Conservation (phyloP, 2,329 filamentous ascomycete genomes). For the Colletotrichum scovillei region DNA sequence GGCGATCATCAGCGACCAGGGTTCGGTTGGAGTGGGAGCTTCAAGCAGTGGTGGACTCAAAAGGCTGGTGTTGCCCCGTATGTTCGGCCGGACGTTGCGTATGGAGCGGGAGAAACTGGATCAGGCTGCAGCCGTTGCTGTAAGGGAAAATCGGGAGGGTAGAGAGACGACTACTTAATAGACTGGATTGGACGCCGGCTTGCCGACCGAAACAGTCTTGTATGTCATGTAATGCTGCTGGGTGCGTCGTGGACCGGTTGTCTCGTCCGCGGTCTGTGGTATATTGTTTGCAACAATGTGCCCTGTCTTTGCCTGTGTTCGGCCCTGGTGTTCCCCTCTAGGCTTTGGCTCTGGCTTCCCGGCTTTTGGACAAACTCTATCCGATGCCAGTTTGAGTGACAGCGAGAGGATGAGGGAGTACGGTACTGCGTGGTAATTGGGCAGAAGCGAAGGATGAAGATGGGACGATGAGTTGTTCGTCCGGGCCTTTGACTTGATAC, state of each 20-base stretch:
- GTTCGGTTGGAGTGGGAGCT: background rate
- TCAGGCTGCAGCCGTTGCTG: background rate
- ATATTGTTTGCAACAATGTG: conserved; percentile 23
- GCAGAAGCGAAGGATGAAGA: conserved; percentile 23
- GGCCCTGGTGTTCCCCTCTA: background rate
- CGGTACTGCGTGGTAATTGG: background rate
- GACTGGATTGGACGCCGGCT: background rate
- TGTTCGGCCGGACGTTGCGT: background rate
- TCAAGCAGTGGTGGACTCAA: conserved; percentile 1
- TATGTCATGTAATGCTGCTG: conserved; percentile 4
- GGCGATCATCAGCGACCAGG: conserved; percentile 36
- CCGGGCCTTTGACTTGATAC: conserved; percentile 29
- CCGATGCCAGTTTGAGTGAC: conserved; percentile 24
- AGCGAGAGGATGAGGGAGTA: conserved; percentile 9
- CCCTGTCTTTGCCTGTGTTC: background rate
- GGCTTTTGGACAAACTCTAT: conserved; percentile 17
- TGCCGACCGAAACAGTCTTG: conserved; percentile 4
- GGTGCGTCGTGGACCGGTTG: conserved; percentile 17
- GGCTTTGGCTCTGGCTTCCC: background rate
- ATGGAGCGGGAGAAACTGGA: background rate
- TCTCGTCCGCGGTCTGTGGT: conserved; percentile 22
- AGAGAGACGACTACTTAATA: background rate
- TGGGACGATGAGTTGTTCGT: conserved; percentile 32
- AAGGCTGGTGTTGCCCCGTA: background rate
- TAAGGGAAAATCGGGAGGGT: background rate